phyloP scores from a whole-genome alignment of 1,139 yeast species.

The Hansenula lynferdii region DNA sequence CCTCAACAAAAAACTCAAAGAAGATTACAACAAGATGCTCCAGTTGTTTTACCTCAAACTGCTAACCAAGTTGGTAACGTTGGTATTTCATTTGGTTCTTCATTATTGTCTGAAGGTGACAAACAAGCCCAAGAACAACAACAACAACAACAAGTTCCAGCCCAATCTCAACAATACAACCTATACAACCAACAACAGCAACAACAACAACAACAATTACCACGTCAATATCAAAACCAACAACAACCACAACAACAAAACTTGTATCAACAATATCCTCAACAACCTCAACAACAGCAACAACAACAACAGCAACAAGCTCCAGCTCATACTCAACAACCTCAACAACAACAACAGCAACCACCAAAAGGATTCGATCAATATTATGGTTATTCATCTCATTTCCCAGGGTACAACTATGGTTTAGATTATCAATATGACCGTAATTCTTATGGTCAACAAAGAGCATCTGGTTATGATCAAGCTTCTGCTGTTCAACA shows the following conservation, averaged over 20 bases:
- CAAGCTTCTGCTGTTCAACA: conserved; percentile 11
- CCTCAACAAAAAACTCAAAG: conserved; percentile 20
- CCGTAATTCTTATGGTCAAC: conserved; percentile 6
- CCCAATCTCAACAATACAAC: conserved; percentile 8
- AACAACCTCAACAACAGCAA: conserved; percentile 7
- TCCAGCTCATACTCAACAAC: conserved; percentile 12
- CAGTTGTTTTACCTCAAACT: conserved; percentile 64
- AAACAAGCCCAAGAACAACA: conserved; percentile 7
- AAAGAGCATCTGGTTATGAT: conserved; percentile 10
- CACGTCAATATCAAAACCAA: conserved; percentile 10
- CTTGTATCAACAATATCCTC: conserved; percentile 23
- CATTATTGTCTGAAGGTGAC: conserved; percentile 43
- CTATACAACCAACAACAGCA: conserved; percentile 22
- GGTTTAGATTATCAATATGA: conserved; percentile 18
- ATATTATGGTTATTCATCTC: conserved; percentile 17
- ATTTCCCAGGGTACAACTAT: conserved; percentile 29
- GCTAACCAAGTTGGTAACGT: conserved; percentile 69
- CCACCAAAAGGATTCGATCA: conserved; percentile 25
- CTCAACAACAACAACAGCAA: conserved; percentile 12
- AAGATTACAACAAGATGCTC: conserved; percentile 40
- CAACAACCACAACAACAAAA: conserved; percentile 20
- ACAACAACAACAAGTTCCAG: conserved; percentile 3
- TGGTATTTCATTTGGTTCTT: conserved; percentile 72
- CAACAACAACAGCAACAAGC: conserved; percentile 21
- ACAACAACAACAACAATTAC: conserved; percentile 22